Percentiles rank a stretch among this genome's conserved stretches.
Conservation (phyloP, 352 stramenopile genomes). For the Phytophthora tentaculata region DNA sequence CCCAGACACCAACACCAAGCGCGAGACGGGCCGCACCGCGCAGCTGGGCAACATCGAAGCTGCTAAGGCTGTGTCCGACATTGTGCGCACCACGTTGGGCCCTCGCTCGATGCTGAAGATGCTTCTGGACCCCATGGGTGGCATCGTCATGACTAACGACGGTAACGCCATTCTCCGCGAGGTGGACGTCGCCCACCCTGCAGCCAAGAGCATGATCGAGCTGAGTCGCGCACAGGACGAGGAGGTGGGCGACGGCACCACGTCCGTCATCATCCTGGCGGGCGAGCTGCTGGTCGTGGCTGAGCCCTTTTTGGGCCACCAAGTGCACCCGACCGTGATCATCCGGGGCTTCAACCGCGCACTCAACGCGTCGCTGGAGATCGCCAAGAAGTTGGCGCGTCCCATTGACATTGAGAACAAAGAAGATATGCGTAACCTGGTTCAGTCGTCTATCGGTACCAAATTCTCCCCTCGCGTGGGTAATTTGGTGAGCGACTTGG, state of each 20-base stretch:
- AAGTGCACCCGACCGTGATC: conserved; percentile 99
- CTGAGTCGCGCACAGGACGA: conserved; percentile 98
- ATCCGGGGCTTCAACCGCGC: conserved; percentile 95
- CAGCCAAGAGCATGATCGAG: conserved; percentile 99
- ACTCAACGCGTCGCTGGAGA: conserved; percentile 88
- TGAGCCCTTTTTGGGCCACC: conserved; percentile 96
- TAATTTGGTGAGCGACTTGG: conserved; percentile 97
- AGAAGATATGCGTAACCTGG: conserved; percentile 95
- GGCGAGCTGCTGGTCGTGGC: conserved; percentile 98
- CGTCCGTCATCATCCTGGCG: conserved; percentile 99
- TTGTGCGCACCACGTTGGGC: conserved; percentile 99
- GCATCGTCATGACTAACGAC: conserved; percentile 99
- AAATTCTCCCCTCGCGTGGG: conserved; percentile 98
- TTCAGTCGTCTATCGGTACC: conserved; percentile 97
- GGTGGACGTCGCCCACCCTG: conserved; percentile 97
- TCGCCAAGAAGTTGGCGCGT: conserved; percentile 93
- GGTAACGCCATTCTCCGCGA: conserved; percentile 99
- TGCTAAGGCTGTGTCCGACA: conserved; percentile 97
- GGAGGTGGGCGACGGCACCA: conserved; percentile 99
- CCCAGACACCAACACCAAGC: conserved; percentile 97
- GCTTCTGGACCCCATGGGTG: conserved; percentile 99
- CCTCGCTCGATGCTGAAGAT: conserved; percentile 99
- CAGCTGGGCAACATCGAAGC: conserved; percentile 99
- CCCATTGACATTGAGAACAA: conserved; percentile 96
- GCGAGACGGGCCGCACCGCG: conserved; percentile 97